phyloP scores from a whole-genome alignment of 2,329 filamentous ascomycete species.

The Trichoderma brevicompactum region DNA sequence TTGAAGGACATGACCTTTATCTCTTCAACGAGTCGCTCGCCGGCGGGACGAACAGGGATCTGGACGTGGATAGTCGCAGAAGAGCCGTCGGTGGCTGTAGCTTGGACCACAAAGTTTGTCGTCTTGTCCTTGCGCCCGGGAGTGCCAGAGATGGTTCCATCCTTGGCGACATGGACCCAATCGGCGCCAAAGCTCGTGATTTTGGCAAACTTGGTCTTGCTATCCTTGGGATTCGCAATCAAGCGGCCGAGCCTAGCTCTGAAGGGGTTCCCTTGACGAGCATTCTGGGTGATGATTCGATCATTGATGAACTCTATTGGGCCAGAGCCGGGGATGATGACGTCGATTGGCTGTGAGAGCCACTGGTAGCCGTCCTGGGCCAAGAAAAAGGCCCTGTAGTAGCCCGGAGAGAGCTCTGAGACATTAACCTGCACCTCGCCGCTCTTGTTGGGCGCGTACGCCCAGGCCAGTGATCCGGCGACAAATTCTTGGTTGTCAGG shows the following conservation, averaged over 20 bases:
- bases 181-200: slow-evolving; percentile 29
- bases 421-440: slow-evolving; percentile 39
- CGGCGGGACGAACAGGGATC: slow-evolving; percentile 40
- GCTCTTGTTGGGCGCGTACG: slow-evolving; percentile 37
- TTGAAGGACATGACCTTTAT: slow-evolving; percentile 47
- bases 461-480: slow-evolving; percentile 42
- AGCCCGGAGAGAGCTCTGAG: slow-evolving; percentile 37
- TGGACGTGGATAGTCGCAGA: slow-evolving; percentile 37
- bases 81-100: slow-evolving; percentile 36
- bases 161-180: slow-evolving; percentile 42
- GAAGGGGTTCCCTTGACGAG: slow-evolving; percentile 42
- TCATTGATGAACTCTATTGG: slow-evolving; percentile 40
- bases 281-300: slow-evolving; percentile 43
- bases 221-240: slow-evolving; percentile 36
- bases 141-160: slow-evolving; percentile 45
- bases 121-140: slow-evolving; percentile 35
- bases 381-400: slow-evolving; percentile 46
- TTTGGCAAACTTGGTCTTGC: slow-evolving; percentile 38
- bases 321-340: slow-evolving; percentile 36
- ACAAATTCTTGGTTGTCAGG: slow-evolving; percentile 41
- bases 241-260: slow-evolving; percentile 41
- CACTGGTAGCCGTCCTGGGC: slow-evolving; percentile 44
- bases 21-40: slow-evolving; percentile 40
- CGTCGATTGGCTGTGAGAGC: slow-evolving; percentile 42
- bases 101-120: slow-evolving; percentile 38